Conservation (phyloP, 1,284 basidiomycete genomes). For the Coniferiporia weirii region DNA sequence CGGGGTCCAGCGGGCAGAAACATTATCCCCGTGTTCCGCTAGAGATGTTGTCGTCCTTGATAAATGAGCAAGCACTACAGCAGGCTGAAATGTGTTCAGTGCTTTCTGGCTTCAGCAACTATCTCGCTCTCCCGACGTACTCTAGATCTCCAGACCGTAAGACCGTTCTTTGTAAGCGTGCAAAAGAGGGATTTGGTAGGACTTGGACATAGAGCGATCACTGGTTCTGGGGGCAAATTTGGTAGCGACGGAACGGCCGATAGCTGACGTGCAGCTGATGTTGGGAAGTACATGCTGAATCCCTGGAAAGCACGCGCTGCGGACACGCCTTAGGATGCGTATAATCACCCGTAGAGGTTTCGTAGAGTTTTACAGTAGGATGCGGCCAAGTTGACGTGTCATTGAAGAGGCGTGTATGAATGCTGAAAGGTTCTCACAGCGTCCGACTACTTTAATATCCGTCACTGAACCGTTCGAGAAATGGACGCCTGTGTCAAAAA, state of each 20-base stretch:
- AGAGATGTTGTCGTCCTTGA: constrained; percentile 74
- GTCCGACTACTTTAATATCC: too few relatives aligned
- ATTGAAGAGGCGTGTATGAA: constrained; percentile 2
- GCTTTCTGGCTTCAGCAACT: constrained; percentile 7
- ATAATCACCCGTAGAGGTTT: not conserved
- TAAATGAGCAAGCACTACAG: constrained; percentile 70
- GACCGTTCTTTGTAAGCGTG: constrained; percentile 57
- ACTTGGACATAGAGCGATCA: constrained; percentile 58
- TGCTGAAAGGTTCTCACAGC: not conserved
- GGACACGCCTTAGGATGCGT: not conserved
- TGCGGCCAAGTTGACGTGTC: constrained; percentile 1
- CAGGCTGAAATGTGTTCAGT: constrained; percentile 50
- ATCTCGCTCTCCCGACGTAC: constrained; percentile 42
- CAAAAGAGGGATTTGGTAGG: constrained; percentile 77
- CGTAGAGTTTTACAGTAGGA: too few relatives aligned
- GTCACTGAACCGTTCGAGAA: too few relatives aligned
- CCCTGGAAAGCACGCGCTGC: not conserved
- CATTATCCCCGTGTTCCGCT: constrained; percentile 74
- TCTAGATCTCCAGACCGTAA: constrained; percentile 80
- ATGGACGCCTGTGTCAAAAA: not conserved
- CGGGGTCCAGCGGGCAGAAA: constrained; percentile 70
- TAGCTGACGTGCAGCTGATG: constrained; percentile 66
- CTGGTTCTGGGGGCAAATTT: constrained; percentile 50
- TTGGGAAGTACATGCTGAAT: constrained; percentile 73
- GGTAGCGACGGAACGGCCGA: constrained; percentile 63